Evolutionary conservation across 2,329 filamentous ascomycete species (phyloP), one percentile per base, ranked within the genome.

Genomic region (Phialemoniopsis sp.): DNA sequence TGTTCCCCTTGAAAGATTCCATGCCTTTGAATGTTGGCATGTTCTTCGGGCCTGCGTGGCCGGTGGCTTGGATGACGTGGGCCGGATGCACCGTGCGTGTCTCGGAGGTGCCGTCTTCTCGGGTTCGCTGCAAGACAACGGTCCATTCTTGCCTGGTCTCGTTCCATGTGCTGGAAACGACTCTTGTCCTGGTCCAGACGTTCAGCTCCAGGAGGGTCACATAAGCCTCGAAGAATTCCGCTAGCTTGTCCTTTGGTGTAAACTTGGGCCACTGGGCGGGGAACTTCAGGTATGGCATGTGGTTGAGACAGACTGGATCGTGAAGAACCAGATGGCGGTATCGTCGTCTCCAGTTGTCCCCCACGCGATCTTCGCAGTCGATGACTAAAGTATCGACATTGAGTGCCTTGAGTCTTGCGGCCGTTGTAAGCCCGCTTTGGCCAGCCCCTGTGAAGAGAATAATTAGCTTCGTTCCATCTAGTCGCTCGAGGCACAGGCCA

Each of bases 161-260:
- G 16, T 78, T 67, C 66, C 73, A 84, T 3, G 61, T 59, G 0
- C 72, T 63, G 0, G 62, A 57, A 2, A 53, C 56, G 1, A 85
- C 47, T 2, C 62, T 69, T 0, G 78, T 78, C 10, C 58, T 61
- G 1, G 67, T 76, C 82, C 82, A 86, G 18, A 85, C 72, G 44
- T 86, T 82, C 31, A 87, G 68, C 48, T 87, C 83, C n/a, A 87
- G 64, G 0, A 78, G 58, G 5, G 64, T 71, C 1, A 73, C 82
- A 46, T 87, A 87, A 0, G 72, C 63, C 46, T 85, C 81, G 44
- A 87, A 80, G 60, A 78, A 87, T 32, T 85, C 78, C 2, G 70
- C 83, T 0, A 86, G 63, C 52, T 87, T 87, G 56, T 87, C 82
- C 52, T 86, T 87, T 5, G 82, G 80, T 0, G 81, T 85, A 55